Conservation (phyloP, 2,329 filamentous ascomycete genomes). For the Xylaria sp. region DNA sequence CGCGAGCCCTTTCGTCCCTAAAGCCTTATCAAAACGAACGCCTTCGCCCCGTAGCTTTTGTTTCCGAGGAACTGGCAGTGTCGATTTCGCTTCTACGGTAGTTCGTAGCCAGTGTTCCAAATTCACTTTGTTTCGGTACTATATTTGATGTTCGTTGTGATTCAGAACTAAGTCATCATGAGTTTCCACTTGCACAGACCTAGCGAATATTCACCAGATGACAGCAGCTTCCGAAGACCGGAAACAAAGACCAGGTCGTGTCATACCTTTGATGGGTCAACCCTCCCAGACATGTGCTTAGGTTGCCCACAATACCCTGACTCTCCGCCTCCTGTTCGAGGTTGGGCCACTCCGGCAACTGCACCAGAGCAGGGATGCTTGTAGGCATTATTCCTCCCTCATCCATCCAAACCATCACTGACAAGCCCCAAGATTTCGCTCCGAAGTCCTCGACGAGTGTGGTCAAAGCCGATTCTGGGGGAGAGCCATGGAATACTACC, state of each 20-base stretch:
- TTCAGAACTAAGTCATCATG: background rate
- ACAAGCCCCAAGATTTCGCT: conserved; percentile 10
- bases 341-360: background rate
- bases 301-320: background rate
- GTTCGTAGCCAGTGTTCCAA: background rate
- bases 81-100: background rate
- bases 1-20: background rate
- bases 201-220: background rate
- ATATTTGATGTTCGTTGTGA: no score
- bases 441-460: conserved; percentile 27
- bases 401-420: background rate
- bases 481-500: conserved; percentile 24
- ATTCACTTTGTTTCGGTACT: no score
- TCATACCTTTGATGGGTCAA: background rate
- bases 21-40: conserved; percentile 1
- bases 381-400: background rate
- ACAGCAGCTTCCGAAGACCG: background rate
- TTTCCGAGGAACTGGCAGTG: background rate
- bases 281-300: background rate
- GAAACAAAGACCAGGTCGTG: background rate
- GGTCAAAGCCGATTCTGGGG: conserved; percentile 27
- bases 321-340: background rate
- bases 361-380: background rate
- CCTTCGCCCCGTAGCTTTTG: background rate
- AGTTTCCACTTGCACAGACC: background rate